phyloP scores from a whole-genome alignment of 1,139 yeast species.

The Yamadazyma spencermartinsiae region DNA sequence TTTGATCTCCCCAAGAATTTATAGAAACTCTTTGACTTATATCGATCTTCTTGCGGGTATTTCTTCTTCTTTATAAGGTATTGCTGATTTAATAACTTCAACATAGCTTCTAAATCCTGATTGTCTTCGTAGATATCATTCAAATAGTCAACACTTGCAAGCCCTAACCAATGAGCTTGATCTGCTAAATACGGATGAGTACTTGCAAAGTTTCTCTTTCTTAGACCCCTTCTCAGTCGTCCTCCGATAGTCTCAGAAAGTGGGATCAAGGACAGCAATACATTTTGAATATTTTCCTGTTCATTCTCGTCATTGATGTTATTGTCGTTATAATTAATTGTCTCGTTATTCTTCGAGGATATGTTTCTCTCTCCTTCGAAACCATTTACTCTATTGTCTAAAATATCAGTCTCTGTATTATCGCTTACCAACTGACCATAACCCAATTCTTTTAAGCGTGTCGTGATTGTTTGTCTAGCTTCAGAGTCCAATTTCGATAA shows the following conservation, averaged over 20 bases:
- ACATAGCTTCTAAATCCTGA: conserved; percentile 33
- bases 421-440: conserved; percentile 1
- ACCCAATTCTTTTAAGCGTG: neutral
- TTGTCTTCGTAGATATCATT: conserved; percentile 41
- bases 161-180: conserved; percentile 47
- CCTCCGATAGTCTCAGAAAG: conserved; percentile 1
- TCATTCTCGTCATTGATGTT: conserved; percentile 3
- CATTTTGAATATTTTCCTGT: conserved; percentile 11
- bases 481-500: neutral
- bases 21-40: conserved; percentile 40
- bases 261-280: conserved; percentile 13
- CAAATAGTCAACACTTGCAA: conserved; percentile 35
- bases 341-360: too few species aligned
- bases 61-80: conserved; percentile 32
- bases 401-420: neutral
- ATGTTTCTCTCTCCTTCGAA: too few species aligned
- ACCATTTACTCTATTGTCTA: neutral
- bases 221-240: conserved; percentile 28
- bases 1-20: conserved; percentile 10
- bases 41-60: conserved; percentile 44
- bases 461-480: neutral
- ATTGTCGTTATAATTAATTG: neutral
- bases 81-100: conserved; percentile 36
- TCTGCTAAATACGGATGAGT: conserved; percentile 51
- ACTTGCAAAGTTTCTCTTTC: conserved; percentile 47